A percentile compares a stretch with the other conserved stretches of the same genome.
Conservation (phyloP, 441 rosid genomes). For the Jatropha multifida region DNA sequence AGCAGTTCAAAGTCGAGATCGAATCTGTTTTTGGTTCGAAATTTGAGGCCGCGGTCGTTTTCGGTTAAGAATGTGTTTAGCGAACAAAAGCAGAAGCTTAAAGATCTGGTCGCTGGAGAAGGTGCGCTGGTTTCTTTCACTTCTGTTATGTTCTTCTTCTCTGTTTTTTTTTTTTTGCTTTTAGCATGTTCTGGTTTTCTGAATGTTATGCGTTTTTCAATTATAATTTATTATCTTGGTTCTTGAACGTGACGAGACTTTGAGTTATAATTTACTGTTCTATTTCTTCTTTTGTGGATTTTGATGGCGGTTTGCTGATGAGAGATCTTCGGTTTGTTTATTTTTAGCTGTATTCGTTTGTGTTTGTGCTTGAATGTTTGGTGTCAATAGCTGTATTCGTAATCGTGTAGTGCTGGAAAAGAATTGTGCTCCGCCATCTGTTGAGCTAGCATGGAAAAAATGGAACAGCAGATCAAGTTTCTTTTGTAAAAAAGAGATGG, state of each 20-base stretch:
- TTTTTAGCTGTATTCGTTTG: neutral
- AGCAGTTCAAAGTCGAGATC: conserved; percentile 31
- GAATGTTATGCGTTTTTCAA: neutral
- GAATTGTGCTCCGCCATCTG: too few species aligned
- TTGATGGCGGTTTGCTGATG: too few species aligned
- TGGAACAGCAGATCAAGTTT: too few species aligned
- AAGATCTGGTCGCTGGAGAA: conserved; percentile 37
- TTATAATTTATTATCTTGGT: too few species aligned
- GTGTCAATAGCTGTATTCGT: too few species aligned
- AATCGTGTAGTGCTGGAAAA: too few species aligned
- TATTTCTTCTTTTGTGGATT: too few species aligned
- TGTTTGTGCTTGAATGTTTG: too few species aligned
- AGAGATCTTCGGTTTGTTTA: neutral
- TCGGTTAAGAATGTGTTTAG: conserved; percentile 47
- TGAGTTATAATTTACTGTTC: too few species aligned
- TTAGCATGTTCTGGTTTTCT: neutral
- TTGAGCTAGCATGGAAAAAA: too few species aligned
- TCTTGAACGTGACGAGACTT: too few species aligned
- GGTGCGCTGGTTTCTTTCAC: conserved; percentile 22
- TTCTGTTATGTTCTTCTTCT: neutral
- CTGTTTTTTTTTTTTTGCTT: neutral
- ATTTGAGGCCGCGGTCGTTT: conserved; percentile 31
- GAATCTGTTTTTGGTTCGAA: conserved; percentile 40
- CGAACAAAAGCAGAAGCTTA: conserved; percentile 40
- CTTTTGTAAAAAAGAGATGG: too few species aligned